Base-by-base conservation (phyloP, 805 yeast species). In the Sungouiozyma ichnusensis region DNA sequence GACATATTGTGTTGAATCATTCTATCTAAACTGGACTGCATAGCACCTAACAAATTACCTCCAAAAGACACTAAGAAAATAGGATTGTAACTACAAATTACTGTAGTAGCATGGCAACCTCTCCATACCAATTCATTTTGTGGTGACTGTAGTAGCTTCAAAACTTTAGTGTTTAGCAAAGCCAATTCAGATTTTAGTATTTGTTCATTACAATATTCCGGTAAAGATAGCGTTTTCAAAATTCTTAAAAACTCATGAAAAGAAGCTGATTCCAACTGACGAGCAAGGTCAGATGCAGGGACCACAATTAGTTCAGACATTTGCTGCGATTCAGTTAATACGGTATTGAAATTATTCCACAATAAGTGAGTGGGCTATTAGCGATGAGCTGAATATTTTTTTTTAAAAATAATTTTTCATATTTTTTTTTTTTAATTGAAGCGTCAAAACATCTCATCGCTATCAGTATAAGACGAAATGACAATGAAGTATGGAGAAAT, bases 121-220 rank as follows among this genome's bases (percentile, higher is more conserved):
- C 75, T 68, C 84, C 85, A 79, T 42, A 74, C 67, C 37, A 63
- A 58, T 38, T 59, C 65, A n/a, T 68, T 65, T 16, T 66, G 62
- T 15, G 37, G 11, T 1, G 76, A 69, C 32, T 66, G 61, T 42
- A 73, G 51, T 36, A 73, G 58, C 49, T 72, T 74, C 41, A 64
- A 49, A 15, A 66, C 55, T 38, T 71, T 64, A 6, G 63, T 53
- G n/a, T 51, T 51, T 18, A 62, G 45, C 11, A 62, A 45, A 15
- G 54, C 53, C 37, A 61, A 42, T 13, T 62, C 66, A 15, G 62
- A 52, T 38, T 61, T 60, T 16, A 62, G 39, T 32, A 61, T 41
- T 29, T 53, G 45, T 38, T 62, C 64, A 37, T 56, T 50, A 15
- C 60, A 54, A 41, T 61, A 62, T 2, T 36, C 44, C 4, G 55